These are phyloP conservation scores for Iris pallida DNA, from an alignment of 116 monocot species.

Conservation along the genomic window DNA sequence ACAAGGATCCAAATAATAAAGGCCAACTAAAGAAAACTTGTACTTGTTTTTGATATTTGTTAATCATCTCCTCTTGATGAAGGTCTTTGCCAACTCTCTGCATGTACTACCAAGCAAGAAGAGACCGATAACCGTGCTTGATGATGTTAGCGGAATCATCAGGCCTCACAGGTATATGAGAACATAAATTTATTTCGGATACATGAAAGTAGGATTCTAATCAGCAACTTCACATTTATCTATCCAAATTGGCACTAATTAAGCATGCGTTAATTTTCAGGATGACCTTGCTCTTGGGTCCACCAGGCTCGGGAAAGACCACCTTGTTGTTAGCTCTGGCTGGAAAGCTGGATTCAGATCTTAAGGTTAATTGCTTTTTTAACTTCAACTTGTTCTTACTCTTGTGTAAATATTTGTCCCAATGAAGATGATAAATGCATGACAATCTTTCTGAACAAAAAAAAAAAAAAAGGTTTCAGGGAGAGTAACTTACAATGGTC, in stretches of 20 bases:
- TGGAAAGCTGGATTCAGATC: slow-evolving; percentile 18
- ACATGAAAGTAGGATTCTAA: too few species aligned
- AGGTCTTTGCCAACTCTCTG: slow-evolving; percentile 12
- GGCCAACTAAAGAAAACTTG: not conserved
- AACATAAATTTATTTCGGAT: not conserved
- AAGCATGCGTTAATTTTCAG: not conserved
- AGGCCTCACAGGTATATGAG: slow-evolving; percentile 9
- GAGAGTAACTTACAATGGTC: slow-evolving; percentile 41
- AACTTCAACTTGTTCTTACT: not conserved
- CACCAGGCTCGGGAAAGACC: slow-evolving; percentile 19
- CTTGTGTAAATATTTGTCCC: not conserved
- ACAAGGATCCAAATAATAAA: too few species aligned
- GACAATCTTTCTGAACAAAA: not conserved
- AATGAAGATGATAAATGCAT: not conserved
- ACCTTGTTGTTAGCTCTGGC: slow-evolving; percentile 14
- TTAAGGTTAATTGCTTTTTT: slow-evolving; percentile 11
- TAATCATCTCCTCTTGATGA: not conserved
- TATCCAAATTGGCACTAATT: too few species aligned
- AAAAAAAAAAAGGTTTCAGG: slow-evolving; percentile 21
- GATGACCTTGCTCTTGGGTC: slow-evolving; percentile 18
- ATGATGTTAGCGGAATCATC: slow-evolving; percentile 18
- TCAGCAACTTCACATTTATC: too few species aligned
- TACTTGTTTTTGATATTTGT: not conserved
- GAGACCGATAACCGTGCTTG: slow-evolving; percentile 14
- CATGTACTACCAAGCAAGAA: slow-evolving; percentile 19